phyloP scores from a whole-genome alignment of 106 monocot species.

The Narthecium ossifragum region DNA sequence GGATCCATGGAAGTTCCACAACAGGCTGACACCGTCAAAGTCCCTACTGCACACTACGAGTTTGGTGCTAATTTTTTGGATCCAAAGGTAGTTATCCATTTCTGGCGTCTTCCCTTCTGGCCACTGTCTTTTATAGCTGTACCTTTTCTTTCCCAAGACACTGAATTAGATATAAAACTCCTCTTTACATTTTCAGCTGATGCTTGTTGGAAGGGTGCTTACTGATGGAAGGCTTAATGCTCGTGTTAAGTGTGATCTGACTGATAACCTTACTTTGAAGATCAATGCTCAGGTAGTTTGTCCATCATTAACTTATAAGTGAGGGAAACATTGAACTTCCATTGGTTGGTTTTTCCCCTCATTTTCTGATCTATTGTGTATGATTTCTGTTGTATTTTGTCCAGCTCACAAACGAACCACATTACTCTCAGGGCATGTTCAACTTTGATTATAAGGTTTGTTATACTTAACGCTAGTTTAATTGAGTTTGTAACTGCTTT shows the following conservation, averaged over 20 bases:
- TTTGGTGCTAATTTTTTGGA: conserved; percentile 98
- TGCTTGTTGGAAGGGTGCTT: conserved; percentile 91
- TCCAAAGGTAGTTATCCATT: conserved; percentile 56
- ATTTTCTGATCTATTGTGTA: conserved; percentile 8
- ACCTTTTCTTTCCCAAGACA: background rate
- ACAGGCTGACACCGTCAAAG: conserved; percentile 67
- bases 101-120: background rate
- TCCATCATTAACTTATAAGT: conserved; percentile 1
- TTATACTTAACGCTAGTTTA: background rate
- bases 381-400: conserved; percentile 11
- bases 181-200: conserved; percentile 48
- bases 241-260: conserved; percentile 94
- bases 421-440: conserved; percentile 99
- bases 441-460: conserved; percentile 99
- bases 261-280: conserved; percentile 86
- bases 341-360: background rate
- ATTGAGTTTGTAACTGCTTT: background rate
- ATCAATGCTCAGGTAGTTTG: conserved; percentile 79
- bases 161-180: background rate
- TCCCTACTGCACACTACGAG: conserved; percentile 90
- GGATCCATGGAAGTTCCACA: conserved; percentile 91
- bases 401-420: conserved; percentile 95
- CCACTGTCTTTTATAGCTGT: background rate
- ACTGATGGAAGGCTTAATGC: conserved; percentile 98
- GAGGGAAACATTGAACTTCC: background rate